phyloP scores from a whole-genome alignment of 768 basidiomycete genomes.

The Trametes cubensis region DNA sequence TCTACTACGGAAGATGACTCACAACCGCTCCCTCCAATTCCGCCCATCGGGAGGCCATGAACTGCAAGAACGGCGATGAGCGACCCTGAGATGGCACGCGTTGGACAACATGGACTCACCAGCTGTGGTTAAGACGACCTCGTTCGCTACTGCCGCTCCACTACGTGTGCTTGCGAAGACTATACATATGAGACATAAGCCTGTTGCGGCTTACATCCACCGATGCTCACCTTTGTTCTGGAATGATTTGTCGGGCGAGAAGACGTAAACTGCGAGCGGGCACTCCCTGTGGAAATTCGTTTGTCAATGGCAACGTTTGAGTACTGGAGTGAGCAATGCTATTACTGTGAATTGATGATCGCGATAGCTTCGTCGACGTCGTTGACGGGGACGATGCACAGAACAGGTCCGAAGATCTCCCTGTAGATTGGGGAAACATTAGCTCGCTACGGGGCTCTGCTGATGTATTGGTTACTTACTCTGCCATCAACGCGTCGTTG shows the following conservation, averaged over 20 bases:
- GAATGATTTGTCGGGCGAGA: conserved; percentile 56
- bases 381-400: conserved; percentile 71
- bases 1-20: neutral
- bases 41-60: neutral
- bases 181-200: neutral
- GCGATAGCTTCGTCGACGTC: conserved; percentile 66
- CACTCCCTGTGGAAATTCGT: conserved; percentile 49
- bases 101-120: neutral
- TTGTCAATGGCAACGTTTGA: too few relatives aligned
- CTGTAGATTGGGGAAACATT: conserved; percentile 36
- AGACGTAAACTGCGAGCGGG: conserved; percentile 75
- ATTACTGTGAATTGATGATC: conserved; percentile 59
- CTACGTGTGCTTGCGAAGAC: neutral
- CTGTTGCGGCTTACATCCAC: neutral
- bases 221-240: conserved; percentile 57
- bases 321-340: too few relatives aligned
- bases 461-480: neutral
- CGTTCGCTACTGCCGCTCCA: neutral
- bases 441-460: neutral
- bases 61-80: neutral
- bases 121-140: neutral
- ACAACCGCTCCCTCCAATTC: neutral
- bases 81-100: too few relatives aligned
- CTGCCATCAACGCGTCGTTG: neutral
- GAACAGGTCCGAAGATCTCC: conserved; percentile 80